Percentiles rank a stretch among this genome's conserved stretches.
These are phyloP conservation scores for Trypanosomatidae sp. DNA, from an alignment of 208 protist species.

Conservation along the genomic window DNA sequence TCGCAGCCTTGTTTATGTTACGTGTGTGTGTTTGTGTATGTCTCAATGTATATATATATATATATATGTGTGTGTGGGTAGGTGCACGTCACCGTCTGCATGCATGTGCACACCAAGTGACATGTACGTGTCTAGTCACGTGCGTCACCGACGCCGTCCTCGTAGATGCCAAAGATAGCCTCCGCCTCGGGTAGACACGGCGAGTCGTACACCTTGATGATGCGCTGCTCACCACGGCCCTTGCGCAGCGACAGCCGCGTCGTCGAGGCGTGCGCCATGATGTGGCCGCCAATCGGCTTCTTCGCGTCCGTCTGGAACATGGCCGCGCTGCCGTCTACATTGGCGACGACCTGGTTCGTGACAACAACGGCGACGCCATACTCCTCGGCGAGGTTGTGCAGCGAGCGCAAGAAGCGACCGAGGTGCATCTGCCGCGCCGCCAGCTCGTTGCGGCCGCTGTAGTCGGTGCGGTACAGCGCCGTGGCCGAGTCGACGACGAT, in stretches of 20 bases:
- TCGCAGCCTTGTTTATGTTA: too few species aligned
- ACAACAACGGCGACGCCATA: conserved; percentile 99
- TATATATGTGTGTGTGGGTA: too few species aligned
- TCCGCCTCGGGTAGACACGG: conserved; percentile 97
- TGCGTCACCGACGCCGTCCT: conserved; percentile 95
- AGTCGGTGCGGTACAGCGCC: conserved; percentile 98
- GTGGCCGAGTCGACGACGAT: conserved; percentile 99
- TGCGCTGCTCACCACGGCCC: conserved; percentile 97
- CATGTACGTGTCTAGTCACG: conserved; percentile 91
- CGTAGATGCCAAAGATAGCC: conserved; percentile 94
- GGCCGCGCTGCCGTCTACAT: conserved; percentile 92
- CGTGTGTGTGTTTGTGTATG: too few species aligned
- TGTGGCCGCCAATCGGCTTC: conserved; percentile 99
- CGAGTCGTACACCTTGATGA: conserved; percentile 99
- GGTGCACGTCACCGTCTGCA: too few species aligned
- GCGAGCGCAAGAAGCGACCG: conserved; percentile 95
- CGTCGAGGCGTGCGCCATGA: conserved; percentile 99
- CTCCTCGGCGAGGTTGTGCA: conserved; percentile 97
- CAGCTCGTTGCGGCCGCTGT: conserved; percentile 97
- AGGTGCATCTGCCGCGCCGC: conserved; percentile 97
- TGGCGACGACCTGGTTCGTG: conserved; percentile 98
- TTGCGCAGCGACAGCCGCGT: conserved; percentile 98
- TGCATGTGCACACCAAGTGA: too few species aligned
- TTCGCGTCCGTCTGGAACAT: conserved; percentile 97
- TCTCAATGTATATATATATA: too few species aligned